Evolutionary conservation across 2,329 filamentous ascomycete species (phyloP).

Genomic region (Calonectria montana): DNA sequence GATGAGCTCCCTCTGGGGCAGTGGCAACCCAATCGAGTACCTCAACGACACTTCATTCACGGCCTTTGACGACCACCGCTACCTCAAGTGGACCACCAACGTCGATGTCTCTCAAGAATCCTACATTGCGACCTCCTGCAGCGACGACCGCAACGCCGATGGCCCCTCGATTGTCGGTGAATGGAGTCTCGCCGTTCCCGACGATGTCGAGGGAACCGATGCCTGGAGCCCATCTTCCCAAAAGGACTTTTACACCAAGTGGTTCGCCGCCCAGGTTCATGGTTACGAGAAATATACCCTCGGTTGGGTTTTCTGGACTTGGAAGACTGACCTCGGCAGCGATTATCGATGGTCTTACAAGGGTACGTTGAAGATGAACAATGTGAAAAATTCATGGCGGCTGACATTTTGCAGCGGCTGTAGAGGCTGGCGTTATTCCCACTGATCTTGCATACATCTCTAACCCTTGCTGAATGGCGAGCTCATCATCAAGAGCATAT

Average conservation of each 20-base stretch:
- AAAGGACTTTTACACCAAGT: slow-evolving; percentile 40
- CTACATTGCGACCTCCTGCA: slow-evolving; percentile 64
- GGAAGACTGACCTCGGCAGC: slow-evolving; percentile 38
- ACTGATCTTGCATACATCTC: slow-evolving; percentile 30
- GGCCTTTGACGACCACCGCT: slow-evolving; percentile 70
- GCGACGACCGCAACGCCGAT: slow-evolving; percentile 55
- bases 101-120: slow-evolving; percentile 47
- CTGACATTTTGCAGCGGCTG: slow-evolving; percentile 33
- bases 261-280: slow-evolving; percentile 41
- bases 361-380: slow-evolving; percentile 22
- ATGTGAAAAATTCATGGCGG: background rate
- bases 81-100: slow-evolving; percentile 63
- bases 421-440: slow-evolving; percentile 36
- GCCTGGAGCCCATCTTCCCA: slow-evolving; percentile 42
- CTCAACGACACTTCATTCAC: slow-evolving; percentile 56
- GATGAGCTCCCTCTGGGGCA: slow-evolving; percentile 65
- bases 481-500: background rate
- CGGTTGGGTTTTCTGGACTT: slow-evolving; percentile 42
- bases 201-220: slow-evolving; percentile 56
- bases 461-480: slow-evolving; percentile 29
- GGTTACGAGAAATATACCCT: slow-evolving; percentile 36
- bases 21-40: slow-evolving; percentile 61
- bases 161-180: slow-evolving; percentile 65
- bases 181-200: slow-evolving; percentile 64
- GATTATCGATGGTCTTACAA: slow-evolving; percentile 43